Evolutionary conservation across 1,139 yeast species (phyloP).

Genomic region (Hyphopichia wangnamkhiaoensis): DNA sequence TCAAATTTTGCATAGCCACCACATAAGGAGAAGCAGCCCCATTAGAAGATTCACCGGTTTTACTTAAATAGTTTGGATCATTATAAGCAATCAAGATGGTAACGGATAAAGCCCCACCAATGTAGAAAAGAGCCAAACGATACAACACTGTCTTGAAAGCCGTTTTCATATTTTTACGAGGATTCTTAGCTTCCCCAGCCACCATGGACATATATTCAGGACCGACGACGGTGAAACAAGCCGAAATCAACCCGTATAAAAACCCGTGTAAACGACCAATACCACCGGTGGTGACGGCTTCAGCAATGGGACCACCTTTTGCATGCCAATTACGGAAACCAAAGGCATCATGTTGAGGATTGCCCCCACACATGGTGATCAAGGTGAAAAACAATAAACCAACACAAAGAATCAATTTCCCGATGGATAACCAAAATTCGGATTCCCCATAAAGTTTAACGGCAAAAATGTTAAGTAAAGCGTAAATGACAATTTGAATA

Average conservation of each 20-base stretch:
- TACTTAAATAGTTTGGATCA: conserved; percentile 32
- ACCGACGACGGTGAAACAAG: conserved; percentile 75
- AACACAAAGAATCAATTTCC: conserved; percentile 68
- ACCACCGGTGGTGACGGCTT: conserved; percentile 53
- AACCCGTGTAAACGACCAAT: conserved; percentile 74
- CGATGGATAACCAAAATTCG: conserved; percentile 79
- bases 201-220: conserved; percentile 84
- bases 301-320: conserved; percentile 52
- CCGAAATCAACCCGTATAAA: conserved; percentile 58
- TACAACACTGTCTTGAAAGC: conserved; percentile 79
- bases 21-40: conserved; percentile 48
- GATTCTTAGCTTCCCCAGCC: conserved; percentile 80
- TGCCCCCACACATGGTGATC: conserved; percentile 83
- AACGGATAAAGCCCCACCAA: conserved; percentile 49
- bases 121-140: conserved; percentile 68
- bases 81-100: conserved; percentile 43
- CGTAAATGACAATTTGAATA: conserved; percentile 63
- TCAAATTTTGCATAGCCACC: conserved; percentile 44
- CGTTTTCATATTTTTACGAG: conserved; percentile 72
- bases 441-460: conserved; percentile 75
- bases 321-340: conserved; percentile 68
- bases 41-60: conserved; percentile 20
- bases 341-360: conserved; percentile 63
- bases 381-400: conserved; percentile 76
- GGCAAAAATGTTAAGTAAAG: conserved; percentile 66